A percentile compares a stretch with the other conserved stretches of the same genome.
phyloP scores from a whole-genome alignment of 768 basidiomycete genomes.

The Leccinum imitatum region DNA sequence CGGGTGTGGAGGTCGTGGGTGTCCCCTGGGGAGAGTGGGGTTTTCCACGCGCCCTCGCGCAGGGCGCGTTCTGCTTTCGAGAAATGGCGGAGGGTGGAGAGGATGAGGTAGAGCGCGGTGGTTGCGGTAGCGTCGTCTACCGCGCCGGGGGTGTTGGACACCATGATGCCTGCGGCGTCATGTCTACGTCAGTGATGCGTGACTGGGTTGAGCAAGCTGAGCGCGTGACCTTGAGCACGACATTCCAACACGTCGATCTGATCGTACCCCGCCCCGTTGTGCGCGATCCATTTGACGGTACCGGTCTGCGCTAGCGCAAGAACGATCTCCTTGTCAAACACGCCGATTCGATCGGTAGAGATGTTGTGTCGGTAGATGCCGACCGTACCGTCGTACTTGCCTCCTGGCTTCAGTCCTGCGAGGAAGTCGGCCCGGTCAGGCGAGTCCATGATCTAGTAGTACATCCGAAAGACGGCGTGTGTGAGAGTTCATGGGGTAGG shows the following conservation, averaged over 20 bases:
- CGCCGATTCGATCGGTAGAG: conserved; percentile 63
- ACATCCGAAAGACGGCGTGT: background rate
- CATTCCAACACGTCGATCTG: conserved; percentile 71
- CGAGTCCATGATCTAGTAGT: conserved; percentile 51
- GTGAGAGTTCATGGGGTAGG: background rate
- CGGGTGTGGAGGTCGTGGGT: conserved; percentile 66
- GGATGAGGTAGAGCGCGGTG: conserved; percentile 78
- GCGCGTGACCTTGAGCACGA: conserved; percentile 58
- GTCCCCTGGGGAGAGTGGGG: conserved; percentile 42
- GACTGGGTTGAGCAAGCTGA: background rate
- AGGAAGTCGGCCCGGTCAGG: conserved; percentile 68
- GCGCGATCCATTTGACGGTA: conserved; percentile 81
- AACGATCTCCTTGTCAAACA: conserved; percentile 80
- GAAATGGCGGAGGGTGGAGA: conserved; percentile 76
- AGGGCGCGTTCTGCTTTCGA: conserved; percentile 56
- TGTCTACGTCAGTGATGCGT: background rate
- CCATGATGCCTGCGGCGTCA: conserved; percentile 44
- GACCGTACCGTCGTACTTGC: conserved; percentile 70
- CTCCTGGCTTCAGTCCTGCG: conserved; percentile 56
- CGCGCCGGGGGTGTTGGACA: conserved; percentile 88
- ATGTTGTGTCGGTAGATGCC: conserved; percentile 80
- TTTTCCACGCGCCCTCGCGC: conserved; percentile 62
- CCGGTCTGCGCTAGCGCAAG: conserved; percentile 52
- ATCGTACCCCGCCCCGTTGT: conserved; percentile 94
- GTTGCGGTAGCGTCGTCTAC: conserved; percentile 93